Conservation (phyloP, 768 basidiomycete genomes). For the Mycena haematopus region DNA sequence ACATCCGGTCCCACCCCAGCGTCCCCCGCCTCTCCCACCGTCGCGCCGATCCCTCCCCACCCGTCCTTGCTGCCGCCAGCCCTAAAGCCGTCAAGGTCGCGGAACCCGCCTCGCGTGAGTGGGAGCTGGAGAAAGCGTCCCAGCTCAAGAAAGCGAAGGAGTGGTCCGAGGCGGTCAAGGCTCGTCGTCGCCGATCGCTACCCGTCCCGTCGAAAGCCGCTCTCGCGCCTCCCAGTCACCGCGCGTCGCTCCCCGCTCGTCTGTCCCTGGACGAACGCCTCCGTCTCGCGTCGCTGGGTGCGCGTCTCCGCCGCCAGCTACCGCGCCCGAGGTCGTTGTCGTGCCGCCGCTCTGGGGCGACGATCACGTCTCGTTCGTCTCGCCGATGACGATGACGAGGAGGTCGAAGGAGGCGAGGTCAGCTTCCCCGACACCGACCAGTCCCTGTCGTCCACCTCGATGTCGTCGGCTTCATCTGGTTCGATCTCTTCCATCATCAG, state of each 20-base stretch:
- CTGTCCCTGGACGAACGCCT: neutral
- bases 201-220: neutral
- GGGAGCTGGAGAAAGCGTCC: neutral
- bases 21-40: neutral
- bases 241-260: neutral
- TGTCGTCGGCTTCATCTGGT: neutral
- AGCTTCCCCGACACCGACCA: neutral
- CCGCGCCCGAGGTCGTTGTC: too few species aligned
- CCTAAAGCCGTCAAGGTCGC: neutral
- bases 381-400: too few species aligned
- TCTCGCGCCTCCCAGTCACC: neutral
- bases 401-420: neutral
- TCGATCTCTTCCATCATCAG: neutral
- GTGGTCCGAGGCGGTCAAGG: neutral
- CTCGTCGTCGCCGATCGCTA: neutral
- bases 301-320: neutral
- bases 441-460: neutral
- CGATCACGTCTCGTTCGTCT: too few species aligned
- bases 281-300: neutral
- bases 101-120: neutral
- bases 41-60: neutral
- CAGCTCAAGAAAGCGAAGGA: neutral
- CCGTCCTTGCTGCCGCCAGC: neutral
- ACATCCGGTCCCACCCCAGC: neutral
- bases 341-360: too few species aligned